A percentile compares a stretch with the other conserved stretches of the same genome.
phyloP scores from a whole-genome alignment of 1,139 yeast genomes.

The Saccharomyces uvarum region DNA sequence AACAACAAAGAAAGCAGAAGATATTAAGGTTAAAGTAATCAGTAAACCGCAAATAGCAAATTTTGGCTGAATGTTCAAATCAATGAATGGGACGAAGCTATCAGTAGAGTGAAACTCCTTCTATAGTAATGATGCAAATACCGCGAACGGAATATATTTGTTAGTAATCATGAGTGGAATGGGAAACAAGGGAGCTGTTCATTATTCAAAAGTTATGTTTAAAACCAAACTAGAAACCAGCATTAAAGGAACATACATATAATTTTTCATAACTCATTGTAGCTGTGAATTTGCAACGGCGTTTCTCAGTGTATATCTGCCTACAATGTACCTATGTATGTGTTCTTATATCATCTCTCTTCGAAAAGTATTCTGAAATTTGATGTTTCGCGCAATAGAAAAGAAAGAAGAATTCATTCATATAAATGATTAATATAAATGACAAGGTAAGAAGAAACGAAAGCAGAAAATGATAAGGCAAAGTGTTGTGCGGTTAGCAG shows the following conservation, averaged over 20 bases:
- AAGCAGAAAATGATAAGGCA: not conserved
- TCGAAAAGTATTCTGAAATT: not conserved
- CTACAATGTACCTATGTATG: not conserved
- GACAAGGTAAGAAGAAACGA: not conserved
- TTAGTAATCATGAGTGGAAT: not conserved
- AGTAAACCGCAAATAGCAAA: slow-evolving; percentile 20
- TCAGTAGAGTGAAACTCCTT: slow-evolving; percentile 15
- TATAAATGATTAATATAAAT: not conserved
- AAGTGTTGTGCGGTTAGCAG: not conserved
- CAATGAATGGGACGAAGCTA: slow-evolving; percentile 13
- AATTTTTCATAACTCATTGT: not conserved
- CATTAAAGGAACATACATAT: not conserved
- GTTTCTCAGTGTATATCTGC: not conserved
- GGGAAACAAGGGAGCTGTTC: not conserved
- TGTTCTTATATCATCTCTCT: not conserved
- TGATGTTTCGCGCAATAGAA: slow-evolving; percentile 3
- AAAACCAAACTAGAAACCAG: not conserved
- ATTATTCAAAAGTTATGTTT: not conserved
- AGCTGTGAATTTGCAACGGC: not conserved
- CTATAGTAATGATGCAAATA: slow-evolving; percentile 9
- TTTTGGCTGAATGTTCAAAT: slow-evolving; percentile 22
- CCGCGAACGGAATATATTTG: not conserved
- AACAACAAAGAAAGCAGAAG: slow-evolving; percentile 16
- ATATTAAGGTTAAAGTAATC: slow-evolving; percentile 16
- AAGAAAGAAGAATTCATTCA: not conserved